Evolutionary conservation across 2,329 filamentous ascomycete genomes (phyloP), one percentile per base, ranked within the genome.

Genomic region (Periconia sp.): DNA sequence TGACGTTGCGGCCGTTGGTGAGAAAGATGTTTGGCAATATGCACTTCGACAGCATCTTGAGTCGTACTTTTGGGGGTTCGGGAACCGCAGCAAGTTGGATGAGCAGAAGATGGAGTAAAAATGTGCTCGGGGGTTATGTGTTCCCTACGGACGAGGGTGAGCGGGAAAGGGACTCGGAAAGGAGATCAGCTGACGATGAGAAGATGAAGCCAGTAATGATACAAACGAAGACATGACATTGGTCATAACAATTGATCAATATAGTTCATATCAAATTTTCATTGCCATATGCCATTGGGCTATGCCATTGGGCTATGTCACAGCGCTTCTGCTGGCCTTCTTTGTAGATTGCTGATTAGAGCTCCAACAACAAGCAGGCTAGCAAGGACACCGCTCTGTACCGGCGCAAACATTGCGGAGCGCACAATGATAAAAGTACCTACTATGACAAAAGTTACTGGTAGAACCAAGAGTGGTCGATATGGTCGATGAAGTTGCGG

Each of bases 371-470:
- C 40, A 74, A 82, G 79, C 1, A 85, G 70, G 0, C 57, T 72
- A 2, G 79, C 59, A n/a, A 85, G 65, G 1, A 83, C 70, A 1
- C 74, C 52, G 0, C 81, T 79, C 40, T 83, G 79, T 0, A 73
- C 50, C 0, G 81, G 82, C 0, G 80, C 81, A 61, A 85, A 86
- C 0, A 78, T 73, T 0, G 82, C 81, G 0, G 82, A 82, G 10
- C 83, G 68, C 1, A 80, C 56, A 0, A 85, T 80, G 0, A 85
- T 80, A 17, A 85, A 79, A 0, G 79, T 80, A 45, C 82, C 84
- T 1, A 85, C 81, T 0, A 81, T 31, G 0, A 78, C 72, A 48
- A 86, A 86, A 0, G 77, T 56, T 0, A 75, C 37, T 0, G 82
- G 82, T 8, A 83, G 70, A 3, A 77, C 17, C 0, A 83, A 54